Base-by-base conservation (phyloP, 1,284 basidiomycete genomes). In the Ceratobasidium sp. region DNA sequence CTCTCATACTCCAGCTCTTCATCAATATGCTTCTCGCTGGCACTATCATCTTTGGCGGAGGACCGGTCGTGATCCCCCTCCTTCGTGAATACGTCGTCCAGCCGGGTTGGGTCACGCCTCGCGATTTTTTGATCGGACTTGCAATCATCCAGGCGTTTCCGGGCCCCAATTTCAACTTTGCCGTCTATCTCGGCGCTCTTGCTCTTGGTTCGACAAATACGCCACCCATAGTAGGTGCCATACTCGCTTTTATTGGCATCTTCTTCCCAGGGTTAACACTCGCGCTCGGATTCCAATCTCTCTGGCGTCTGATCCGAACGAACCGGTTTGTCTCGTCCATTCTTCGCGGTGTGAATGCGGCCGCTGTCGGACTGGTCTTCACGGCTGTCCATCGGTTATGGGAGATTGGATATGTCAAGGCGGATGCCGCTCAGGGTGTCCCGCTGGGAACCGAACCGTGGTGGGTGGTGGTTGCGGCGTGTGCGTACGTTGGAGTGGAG, bases 161-260 rank as follows among this genome's bases (percentile, higher is more conserved):
- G 1, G 86, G 87, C 1, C 87, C 87, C 16, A 86, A 87, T 77
- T 89, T 88, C 79, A 86, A 86, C 77, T 88, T 83, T 77, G 84
- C 87, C 2, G 83, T 84, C 23, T 88, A 85, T 75, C 83, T 88
- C 36, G 87, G 87, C 23, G 83, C 85, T 4, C 80, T 88, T 41
- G 79, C 81, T 0, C 46, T 82, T 2, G 77, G 78, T 0, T 73
- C 69, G 4, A 76, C 80, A 21, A 76, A 77, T 9, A 77, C 76
- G 2, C 77, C 78, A 9, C 77, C 78, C 4, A 78, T 81, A 3
- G 76, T 85, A 0, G 86, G 85, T 2, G 85, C 83, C 0, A 45
- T 87, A 3, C 77, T 87, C 4, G 86, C 83, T 3, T 87, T 80
- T 76, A 43, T 84, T 1, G 85, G 83, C 3, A 86, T 86, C 52